A percentile compares a stretch with the other conserved stretches of the same genome.
Evolutionary conservation across 306 rosid species (phyloP).

Genomic region (Ormosia semicastrata): DNA sequence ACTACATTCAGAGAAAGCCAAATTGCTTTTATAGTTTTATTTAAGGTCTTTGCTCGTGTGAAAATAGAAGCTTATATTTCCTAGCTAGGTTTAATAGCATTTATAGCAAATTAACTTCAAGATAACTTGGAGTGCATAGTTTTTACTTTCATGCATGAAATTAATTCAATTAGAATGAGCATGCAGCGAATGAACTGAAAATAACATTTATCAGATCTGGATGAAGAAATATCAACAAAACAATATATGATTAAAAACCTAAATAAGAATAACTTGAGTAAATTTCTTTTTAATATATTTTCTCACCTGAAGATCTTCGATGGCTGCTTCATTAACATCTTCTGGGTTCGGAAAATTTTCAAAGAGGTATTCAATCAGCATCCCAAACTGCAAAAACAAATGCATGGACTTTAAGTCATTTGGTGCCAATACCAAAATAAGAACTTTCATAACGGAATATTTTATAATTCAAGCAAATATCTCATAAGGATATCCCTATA

Average conservation of each 20-base stretch:
- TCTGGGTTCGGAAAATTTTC: slow-evolving; percentile 75
- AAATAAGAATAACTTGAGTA: slow-evolving; percentile 3
- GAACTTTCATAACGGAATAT: background rate
- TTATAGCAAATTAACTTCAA: slow-evolving; percentile 7
- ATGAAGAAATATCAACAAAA: slow-evolving; percentile 11
- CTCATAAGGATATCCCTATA: background rate
- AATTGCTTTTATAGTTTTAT: no score
- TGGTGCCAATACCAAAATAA: slow-evolving; percentile 17
- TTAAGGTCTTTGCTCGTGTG: background rate
- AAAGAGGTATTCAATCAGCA: slow-evolving; percentile 87
- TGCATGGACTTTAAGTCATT: slow-evolving; percentile 22
- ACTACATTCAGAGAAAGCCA: background rate
- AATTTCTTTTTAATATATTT: slow-evolving; percentile 18
- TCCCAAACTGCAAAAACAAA: slow-evolving; percentile 80
- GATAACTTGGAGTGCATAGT: background rate
- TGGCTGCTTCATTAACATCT: slow-evolving; percentile 64
- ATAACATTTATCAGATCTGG: background rate
- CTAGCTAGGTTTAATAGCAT: background rate
- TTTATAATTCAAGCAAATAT: slow-evolving; percentile 9
- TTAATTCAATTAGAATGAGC: slow-evolving; percentile 1
- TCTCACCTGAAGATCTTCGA: slow-evolving; percentile 90
- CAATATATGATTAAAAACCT: background rate
- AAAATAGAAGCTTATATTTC: slow-evolving; percentile 8
- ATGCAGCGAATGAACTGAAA: background rate
- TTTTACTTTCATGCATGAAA: background rate